Base-by-base conservation (phyloP, 805 yeast genomes). In the Candida silvatica region DNA sequence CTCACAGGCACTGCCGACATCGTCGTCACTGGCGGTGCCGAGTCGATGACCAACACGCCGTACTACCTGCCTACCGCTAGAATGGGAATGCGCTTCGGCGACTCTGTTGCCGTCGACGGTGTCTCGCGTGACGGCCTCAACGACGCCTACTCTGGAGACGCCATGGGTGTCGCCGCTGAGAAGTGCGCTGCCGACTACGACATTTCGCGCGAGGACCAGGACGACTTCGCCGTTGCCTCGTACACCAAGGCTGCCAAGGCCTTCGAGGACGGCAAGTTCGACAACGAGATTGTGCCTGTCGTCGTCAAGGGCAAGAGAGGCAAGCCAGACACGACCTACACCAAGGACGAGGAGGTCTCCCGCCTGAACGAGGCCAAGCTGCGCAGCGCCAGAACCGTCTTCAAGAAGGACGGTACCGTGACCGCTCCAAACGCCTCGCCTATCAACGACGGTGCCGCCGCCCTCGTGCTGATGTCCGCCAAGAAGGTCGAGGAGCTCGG, bases 101-200 rank as follows among this genome's bases (percentile, higher is more conserved):
- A 84, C 44, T 62, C 77, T 35, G 47, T 67, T 17, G 48, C 90
- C 43, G 77, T 88, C 32, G 99, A 92, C 56, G 97, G 96, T 54
- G 63, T 92, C 41, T 83, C 80, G 59, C 79, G 79, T 56, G 99
- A 92, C 62, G 99, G 98, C 51, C 69, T 92, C 49, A 70, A 76
- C 57, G 98, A 92, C 61, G 97, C 92, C 24, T 92, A 87, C 64
- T 84, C 80, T 48, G 76, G 79, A 45, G 61, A 69, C 46, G 83
- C 94, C 44, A 92, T 92, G 99, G 98, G 98, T 58, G 83, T 83
- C 39, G 87, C 92, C 46, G 98, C 95, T 46, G 99, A 92, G 65
- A 87, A 87, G 59, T 87, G 96, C 66, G 97, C 97, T 29, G 66
- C 66, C 36, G 95, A 87, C 55, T 77, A 85, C 64, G 58, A 58